Conservation (phyloP, 176 grass and related monocot species). For the Raddia guianensis region DNA sequence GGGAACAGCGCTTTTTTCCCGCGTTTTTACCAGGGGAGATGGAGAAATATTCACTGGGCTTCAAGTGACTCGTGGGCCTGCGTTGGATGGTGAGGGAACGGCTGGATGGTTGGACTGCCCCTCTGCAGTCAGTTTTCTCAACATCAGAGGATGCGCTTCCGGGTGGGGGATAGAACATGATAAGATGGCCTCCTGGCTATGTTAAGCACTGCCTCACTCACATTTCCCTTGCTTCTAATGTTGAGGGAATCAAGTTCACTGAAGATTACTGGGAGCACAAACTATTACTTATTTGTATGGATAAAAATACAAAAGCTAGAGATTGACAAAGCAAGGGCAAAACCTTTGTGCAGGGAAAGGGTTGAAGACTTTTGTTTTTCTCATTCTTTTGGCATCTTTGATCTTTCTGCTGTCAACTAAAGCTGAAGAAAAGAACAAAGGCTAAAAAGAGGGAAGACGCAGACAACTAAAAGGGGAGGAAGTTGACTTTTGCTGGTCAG, state of each 20-base stretch:
- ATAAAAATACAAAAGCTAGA: slow-evolving; percentile 29
- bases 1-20: no score
- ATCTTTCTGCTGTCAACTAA: slow-evolving; percentile 54
- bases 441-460: slow-evolving; percentile 24
- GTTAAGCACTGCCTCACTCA: neutral
- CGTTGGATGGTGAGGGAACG: no score
- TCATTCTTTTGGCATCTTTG: slow-evolving; percentile 42
- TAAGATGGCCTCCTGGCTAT: neutral
- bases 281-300: neutral
- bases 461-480: slow-evolving; percentile 36
- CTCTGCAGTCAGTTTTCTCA: no score
- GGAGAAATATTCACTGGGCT: no score
- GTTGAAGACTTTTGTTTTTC: slow-evolving; percentile 42
- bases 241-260: slow-evolving; percentile 22
- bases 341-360: slow-evolving; percentile 53
- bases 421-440: slow-evolving; percentile 56
- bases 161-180: no score
- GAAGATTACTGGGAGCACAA: neutral
- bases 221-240: slow-evolving; percentile 13
- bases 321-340: slow-evolving; percentile 46
- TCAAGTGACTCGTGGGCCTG: no score
- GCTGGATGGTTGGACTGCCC: no score
- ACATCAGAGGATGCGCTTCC: no score
- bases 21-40: no score
- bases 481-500: slow-evolving; percentile 40